Base-by-base conservation (phyloP, 2,329 filamentous ascomycete genomes). In the Geosmithia morbida region DNA sequence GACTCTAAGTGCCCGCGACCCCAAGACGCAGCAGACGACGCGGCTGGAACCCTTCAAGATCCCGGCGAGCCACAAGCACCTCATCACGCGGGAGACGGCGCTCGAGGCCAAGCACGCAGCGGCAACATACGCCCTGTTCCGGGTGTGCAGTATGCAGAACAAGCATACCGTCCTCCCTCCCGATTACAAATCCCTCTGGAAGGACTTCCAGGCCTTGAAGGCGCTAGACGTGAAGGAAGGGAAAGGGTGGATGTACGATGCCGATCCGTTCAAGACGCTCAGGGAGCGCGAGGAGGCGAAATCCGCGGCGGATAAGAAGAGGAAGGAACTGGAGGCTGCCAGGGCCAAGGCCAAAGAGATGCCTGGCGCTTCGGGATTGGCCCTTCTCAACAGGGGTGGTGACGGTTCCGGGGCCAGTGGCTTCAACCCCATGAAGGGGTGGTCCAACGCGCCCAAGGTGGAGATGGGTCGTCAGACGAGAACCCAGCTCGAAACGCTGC, bases 111-210 rank as follows among this genome's bases (percentile, higher is more conserved):
- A 85, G 50, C 90, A 98, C 68, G 92, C 94, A 54, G 88, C 89
- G 8, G 92, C 92, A 3, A 87, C 89, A 0, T 97, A 94, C 65
- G 85, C 83, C 2, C 73, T 98, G 8, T 97, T 92, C 60, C 77
- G 92, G 45, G 85, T 97, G 3, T 90, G 86, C 63, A 96, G 85
- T 59, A 94, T 94, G 81, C 88, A 89, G 65, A 97, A 97, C 60
- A 79, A 96, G 56, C 87, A 95, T 60, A 94, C 88, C 70, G 90
- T 89, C 68, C 73, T 98, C 53, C 92, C 92, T 20, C 92, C 92
- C 0, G 85, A 85, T 50, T 94, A 96, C 65, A 84, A 83, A 58
- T 79, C 86, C 53, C 68, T 96, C 41, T 98, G 92, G 92, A 94
- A 94, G 60, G 81, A 89, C 49, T 95, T 98, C 54, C 77, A 84